Evolutionary conservation across 2,329 filamentous ascomycete genomes (phyloP), one percentile per base, ranked within the genome.

Genomic region (Domatiomyces globalis): DNA sequence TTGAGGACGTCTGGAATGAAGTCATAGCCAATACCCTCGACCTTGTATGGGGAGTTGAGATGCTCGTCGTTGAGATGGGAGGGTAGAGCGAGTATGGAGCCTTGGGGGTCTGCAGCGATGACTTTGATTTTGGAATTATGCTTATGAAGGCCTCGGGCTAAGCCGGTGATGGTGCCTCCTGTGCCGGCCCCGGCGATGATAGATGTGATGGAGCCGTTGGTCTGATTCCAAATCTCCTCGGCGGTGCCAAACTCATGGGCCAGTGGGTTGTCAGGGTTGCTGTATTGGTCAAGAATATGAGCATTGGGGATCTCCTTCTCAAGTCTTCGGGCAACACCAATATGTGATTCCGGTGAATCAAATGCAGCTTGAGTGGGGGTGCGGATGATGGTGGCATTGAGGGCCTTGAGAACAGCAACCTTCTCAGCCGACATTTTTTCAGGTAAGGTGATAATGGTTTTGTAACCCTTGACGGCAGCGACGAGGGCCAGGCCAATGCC

Each of bases 401-500:
- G 78, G 27, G 92, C 90, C 62, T 88, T 85, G 56, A 98, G 77
- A 25, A 98, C 92, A 1, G 90, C 85, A 42, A 98, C 92, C 71
- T 98, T 98, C 71, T 98, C 92, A 46, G 88, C 85, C 1, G 88
- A 95, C 92, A 98, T 98, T 76, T 98, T 98, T 73, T 98, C 92
- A 49, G 92, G 92, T 45, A 98, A 80, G 9, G 92, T 98, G 68
- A 98, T 98, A 71, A 98, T 96, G 43, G 89, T 94, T 71, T 90
- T 90, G 77, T 96, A 98, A 60, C 66, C 90, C 74, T 95, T 96
- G 64, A 98, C 85, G 15, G 92, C 92, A 52, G 81, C 90, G 17
- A 96, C 90, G 33, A 98, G 80, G 25, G 92, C 92, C 43, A 98
- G 77, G 19, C 92, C 92, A 59, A 98, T 98, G 59, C 92, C 92